Evolutionary conservation across 2,329 filamentous ascomycete species (phyloP), one percentile per base, ranked within the genome.

Genomic region (Mycogone perniciosa): DNA sequence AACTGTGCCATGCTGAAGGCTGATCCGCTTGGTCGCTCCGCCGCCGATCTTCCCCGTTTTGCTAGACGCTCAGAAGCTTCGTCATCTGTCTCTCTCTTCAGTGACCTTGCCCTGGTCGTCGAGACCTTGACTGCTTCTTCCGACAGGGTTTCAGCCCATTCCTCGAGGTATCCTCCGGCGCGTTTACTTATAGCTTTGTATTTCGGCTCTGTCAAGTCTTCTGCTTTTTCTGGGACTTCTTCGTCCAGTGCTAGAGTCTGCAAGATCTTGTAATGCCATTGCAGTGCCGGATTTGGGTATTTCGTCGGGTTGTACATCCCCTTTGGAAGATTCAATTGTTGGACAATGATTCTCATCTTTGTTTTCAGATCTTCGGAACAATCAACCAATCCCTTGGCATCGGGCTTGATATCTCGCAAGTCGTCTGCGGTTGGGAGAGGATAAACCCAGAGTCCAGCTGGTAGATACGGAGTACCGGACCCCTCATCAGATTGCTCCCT

Each of bases 191-290:
- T 97, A 58, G 95, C 89, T 59, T 81, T 85, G 68, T 85, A 90
- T 60, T 87, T 89, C 1, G 93, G 93, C 10, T 88, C 65, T 0
- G 93, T 97, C 57, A 86, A 84, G 63, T 99, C 93, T 10, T 81
- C 75, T 2, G 70, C 70, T 45, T 85, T 79, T 20, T 87, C 85
- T 0, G 91, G 91, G 1, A 95, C 72, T 58, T 96, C 91, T 64
- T 99, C 93, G 34, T 96, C 91, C 1, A 99, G 76, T 0, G 93
- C 93, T 51, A 96, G 77, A 6, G 88, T 86, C 69, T 99, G 93
- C 1, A 99, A 73, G 42, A 99, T 95, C 55, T 83, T 85, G 74
- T 97, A 99, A 71, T 97, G 93, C 91, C 92, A 99, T 70, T 99
- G 93, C 27, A 99, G 75, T 7, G 88, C 80, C 7, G 91, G 90